Percentiles rank a stretch among this genome's conserved stretches.
Conservation (phyloP, 768 basidiomycete genomes). For the Tephrocybe sp. region DNA sequence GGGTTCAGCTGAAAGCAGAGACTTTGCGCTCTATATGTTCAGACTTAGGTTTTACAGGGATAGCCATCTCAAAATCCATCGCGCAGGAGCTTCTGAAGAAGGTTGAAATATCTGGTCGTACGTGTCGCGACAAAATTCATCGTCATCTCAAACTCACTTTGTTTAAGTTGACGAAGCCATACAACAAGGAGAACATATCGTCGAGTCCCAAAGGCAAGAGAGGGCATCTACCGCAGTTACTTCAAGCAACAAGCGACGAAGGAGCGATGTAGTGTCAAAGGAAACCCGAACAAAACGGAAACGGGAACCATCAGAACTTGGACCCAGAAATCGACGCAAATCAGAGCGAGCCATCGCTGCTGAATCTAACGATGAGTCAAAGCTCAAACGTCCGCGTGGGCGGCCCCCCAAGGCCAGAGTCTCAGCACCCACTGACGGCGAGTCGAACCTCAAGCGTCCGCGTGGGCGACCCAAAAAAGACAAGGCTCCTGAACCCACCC, state of each 20-base stretch:
- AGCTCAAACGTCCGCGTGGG: constrained; percentile 8
- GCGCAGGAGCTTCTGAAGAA: constrained; percentile 14
- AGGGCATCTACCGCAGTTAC: not conserved
- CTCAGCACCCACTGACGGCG: not conserved
- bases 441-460: constrained; percentile 4
- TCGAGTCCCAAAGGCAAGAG: constrained; percentile 6
- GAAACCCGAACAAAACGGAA: constrained; percentile 17
- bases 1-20: constrained; percentile 19
- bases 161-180: constrained; percentile 15
- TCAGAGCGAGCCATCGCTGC: not conserved
- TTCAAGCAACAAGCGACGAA: constrained; percentile 3
- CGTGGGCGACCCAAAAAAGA: not conserved
- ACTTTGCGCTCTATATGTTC: constrained; percentile 18
- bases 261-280: constrained; percentile 14
- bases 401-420: not conserved
- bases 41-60: constrained; percentile 13
- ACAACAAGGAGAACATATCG: not conserved
- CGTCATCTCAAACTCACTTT: not conserved
- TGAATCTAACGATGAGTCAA: not conserved
- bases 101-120: constrained; percentile 15
- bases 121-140: not conserved
- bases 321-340: constrained; percentile 8
- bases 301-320: constrained; percentile 13
- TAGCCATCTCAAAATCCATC: constrained; percentile 1
- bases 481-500: not conserved